phyloP scores from a whole-genome alignment of 2,329 filamentous ascomycete species.

The Colletotrichum sp. region DNA sequence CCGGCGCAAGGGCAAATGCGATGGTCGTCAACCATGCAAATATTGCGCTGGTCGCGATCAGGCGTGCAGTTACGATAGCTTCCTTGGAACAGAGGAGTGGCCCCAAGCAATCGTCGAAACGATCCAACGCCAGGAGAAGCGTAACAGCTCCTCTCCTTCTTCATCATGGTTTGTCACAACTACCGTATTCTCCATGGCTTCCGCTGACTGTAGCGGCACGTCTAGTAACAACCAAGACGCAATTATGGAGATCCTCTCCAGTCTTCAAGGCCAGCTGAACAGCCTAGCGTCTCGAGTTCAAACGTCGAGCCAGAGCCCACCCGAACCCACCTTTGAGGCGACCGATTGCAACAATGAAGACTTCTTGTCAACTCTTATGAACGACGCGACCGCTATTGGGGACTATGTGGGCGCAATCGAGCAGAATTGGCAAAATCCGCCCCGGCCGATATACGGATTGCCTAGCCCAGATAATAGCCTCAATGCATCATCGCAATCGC shows the following conservation, averaged over 20 bases:
- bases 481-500: slow-evolving; percentile 22
- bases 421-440: background rate
- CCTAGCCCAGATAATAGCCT: slow-evolving; percentile 31
- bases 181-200: background rate
- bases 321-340: background rate
- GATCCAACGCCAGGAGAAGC: background rate
- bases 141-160: background rate
- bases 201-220: background rate
- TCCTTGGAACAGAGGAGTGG: background rate
- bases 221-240: background rate
- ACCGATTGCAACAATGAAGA: background rate
- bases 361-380: background rate
- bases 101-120: background rate
- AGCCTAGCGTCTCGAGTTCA: background rate
- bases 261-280: slow-evolving; percentile 5
- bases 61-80: slow-evolving; percentile 19
- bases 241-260: background rate
- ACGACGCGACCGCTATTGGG: background rate
- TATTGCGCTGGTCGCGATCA: slow-evolving; percentile 20
- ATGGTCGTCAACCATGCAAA: slow-evolving; percentile 25
- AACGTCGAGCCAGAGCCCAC: background rate
- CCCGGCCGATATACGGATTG: slow-evolving; percentile 27
- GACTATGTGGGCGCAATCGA: background rate
- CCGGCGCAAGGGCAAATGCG: slow-evolving; percentile 27
- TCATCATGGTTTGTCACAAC: background rate